Evolutionary conservation across 805 yeast genomes (phyloP).

Genomic region (Candida glaebosa): DNA sequence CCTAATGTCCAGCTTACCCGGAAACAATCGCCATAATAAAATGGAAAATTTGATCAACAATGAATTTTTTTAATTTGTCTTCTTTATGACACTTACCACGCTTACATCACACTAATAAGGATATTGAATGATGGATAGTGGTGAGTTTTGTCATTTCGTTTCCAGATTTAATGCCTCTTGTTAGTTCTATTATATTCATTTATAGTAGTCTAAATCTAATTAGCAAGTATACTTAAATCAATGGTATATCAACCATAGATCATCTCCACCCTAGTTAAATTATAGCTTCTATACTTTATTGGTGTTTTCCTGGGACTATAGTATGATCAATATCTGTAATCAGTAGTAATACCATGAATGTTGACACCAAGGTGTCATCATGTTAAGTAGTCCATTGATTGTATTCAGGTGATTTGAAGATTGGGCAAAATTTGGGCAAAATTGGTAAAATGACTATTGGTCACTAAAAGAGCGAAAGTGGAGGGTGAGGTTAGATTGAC

Average conservation of each 20-base stretch:
- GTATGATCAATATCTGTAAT: constrained; percentile 23
- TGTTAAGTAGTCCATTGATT: too few species aligned
- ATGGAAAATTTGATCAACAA: too few species aligned
- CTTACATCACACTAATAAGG: neutral
- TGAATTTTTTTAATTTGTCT: too few species aligned
- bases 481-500: too few species aligned
- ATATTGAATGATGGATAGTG: neutral
- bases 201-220: constrained; percentile 39
- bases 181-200: constrained; percentile 46
- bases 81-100: too few species aligned
- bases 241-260: constrained; percentile 19
- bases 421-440: too few species aligned
- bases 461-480: too few species aligned
- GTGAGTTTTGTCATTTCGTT: neutral
- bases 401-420: too few species aligned
- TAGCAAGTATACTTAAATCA: constrained; percentile 1
- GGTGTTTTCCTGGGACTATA: constrained; percentile 25
- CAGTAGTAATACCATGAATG: neutral
- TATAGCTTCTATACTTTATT: constrained; percentile 3
- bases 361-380: too few species aligned
- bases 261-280: constrained; percentile 45
- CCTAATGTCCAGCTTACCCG: too few species aligned
- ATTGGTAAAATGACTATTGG: too few species aligned
- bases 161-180: constrained; percentile 48
- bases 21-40: too few species aligned